These are phyloP conservation scores for Knoxdaviesia capensis DNA, from an alignment of 2,329 filamentous ascomycete genomes.

Conservation along the genomic window DNA sequence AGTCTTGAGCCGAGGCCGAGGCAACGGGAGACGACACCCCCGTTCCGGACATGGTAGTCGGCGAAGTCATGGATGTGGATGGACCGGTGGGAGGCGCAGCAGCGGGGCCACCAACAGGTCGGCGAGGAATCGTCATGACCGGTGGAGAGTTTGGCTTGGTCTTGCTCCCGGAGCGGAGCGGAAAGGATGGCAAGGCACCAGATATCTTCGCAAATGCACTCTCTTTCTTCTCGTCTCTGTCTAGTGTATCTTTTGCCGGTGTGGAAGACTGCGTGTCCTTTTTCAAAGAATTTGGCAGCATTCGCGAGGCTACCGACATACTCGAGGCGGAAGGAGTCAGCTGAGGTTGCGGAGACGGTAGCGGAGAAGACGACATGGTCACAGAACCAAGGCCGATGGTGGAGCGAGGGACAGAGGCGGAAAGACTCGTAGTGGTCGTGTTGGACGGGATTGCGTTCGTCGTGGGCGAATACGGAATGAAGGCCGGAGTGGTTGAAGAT, in stretches of 20 bases:
- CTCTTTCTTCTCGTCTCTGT: constrained; percentile 3
- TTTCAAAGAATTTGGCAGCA: no score
- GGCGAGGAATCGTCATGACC: constrained; percentile 16
- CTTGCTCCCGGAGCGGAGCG: constrained; percentile 6
- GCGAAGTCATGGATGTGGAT: no score
- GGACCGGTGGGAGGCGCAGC: background rate
- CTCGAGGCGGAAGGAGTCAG: constrained; percentile 6
- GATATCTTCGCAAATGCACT: constrained; percentile 4
- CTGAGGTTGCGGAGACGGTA: constrained; percentile 3
- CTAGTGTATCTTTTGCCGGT: no score
- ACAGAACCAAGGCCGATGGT: no score
- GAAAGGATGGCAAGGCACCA: constrained; percentile 8
- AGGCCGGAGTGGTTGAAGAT: background rate
- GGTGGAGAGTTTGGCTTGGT: constrained; percentile 7
- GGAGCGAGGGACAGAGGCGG: no score
- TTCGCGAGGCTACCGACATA: no score
- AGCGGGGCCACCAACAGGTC: constrained; percentile 10
- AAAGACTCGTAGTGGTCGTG: no score
- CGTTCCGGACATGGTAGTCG: no score
- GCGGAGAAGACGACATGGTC: background rate
- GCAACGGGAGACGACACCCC: no score
- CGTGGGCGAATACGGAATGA: background rate
- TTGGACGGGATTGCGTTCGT: background rate
- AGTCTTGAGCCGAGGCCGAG: no score
- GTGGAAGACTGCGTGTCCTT: no score